A percentile compares a stretch with the other conserved stretches of the same genome.
phyloP scores from a whole-genome alignment of 768 basidiomycete species.

The Botryobasidium botryosum region DNA sequence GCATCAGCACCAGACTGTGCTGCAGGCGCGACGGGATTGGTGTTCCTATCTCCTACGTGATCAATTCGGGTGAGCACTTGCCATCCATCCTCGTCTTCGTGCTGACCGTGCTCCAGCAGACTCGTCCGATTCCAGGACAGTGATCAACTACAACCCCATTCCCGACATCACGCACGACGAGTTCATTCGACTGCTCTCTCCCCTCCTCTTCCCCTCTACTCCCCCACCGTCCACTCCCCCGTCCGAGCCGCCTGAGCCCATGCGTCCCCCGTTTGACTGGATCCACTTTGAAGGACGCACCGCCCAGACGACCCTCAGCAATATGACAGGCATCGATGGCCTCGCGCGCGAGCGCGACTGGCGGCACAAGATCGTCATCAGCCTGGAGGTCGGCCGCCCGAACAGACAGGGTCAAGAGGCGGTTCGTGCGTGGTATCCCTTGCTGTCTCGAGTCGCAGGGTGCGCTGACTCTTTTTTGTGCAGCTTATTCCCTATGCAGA shows the following conservation, averaged over 20 bases:
- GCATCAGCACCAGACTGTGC: slow-evolving; percentile 55
- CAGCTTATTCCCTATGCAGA: slow-evolving; percentile 73
- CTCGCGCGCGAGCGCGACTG: slow-evolving; percentile 71
- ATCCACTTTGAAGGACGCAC: slow-evolving; percentile 71
- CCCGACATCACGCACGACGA: slow-evolving; percentile 80
- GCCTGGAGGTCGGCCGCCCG: slow-evolving; percentile 57
- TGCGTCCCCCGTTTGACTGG: slow-evolving; percentile 60
- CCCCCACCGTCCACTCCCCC: slow-evolving; percentile 22
- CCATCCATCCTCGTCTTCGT: neutral
- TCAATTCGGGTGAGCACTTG: slow-evolving; percentile 41
- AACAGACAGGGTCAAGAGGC: slow-evolving; percentile 64
- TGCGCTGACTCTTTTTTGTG: neutral
- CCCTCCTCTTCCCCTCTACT: slow-evolving; percentile 33
- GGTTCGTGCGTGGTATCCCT: slow-evolving; percentile 33
- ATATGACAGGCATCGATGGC: slow-evolving; percentile 64
- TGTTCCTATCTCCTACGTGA: slow-evolving; percentile 68
- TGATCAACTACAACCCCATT: slow-evolving; percentile 76
- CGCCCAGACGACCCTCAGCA: slow-evolving; percentile 61
- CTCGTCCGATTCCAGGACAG: slow-evolving; percentile 29
- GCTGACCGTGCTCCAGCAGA: neutral
- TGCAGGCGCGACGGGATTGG: slow-evolving; percentile 55
- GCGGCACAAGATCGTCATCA: slow-evolving; percentile 68
- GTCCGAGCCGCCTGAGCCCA: slow-evolving; percentile 24
- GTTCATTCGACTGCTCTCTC: slow-evolving; percentile 62
- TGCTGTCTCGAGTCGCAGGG: no score